These are phyloP conservation scores for Lippia alba DNA, from an alignment of 305 asterid species.

Conservation along the genomic window DNA sequence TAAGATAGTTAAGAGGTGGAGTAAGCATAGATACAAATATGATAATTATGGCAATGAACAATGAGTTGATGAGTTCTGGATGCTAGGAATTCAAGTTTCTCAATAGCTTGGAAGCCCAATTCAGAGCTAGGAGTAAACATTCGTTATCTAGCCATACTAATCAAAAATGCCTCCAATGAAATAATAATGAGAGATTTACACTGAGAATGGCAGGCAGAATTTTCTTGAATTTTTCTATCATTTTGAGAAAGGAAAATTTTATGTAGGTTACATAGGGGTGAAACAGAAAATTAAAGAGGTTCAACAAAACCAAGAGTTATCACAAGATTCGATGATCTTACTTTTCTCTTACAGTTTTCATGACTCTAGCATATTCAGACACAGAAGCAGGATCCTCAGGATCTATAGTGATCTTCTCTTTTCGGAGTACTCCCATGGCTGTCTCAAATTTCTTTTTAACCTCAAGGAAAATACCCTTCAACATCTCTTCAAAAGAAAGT, in stretches of 20 bases:
- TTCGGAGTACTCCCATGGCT: constrained; percentile 70
- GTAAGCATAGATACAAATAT: constrained; percentile 1
- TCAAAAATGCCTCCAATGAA: constrained; percentile 5
- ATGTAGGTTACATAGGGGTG: constrained; percentile 1
- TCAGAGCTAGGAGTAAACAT: constrained; percentile 5
- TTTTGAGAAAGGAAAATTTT: not conserved
- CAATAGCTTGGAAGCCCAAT: constrained; percentile 15
- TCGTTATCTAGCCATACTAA: constrained; percentile 1
- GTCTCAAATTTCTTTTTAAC: constrained; percentile 90
- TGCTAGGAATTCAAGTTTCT: not conserved
- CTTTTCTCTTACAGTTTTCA: constrained; percentile 84
- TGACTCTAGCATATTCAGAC: constrained; percentile 78
- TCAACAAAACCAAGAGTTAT: constrained; percentile 17
- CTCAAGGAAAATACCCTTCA: constrained; percentile 91
- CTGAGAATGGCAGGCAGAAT: constrained; percentile 1
- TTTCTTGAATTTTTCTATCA: not conserved
- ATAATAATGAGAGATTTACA: constrained; percentile 6
- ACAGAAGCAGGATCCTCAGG: constrained; percentile 91
- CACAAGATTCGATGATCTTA: constrained; percentile 44
- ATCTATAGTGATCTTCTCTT: constrained; percentile 86
- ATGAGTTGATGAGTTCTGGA: not conserved
- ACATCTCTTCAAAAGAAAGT: constrained; percentile 63
- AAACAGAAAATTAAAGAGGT: constrained; percentile 1
- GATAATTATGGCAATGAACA: not conserved
- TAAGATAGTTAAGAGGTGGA: constrained; percentile 5